Conservation (phyloP, 2,329 filamentous ascomycete species). For the Pochonia chlamydosporia region DNA sequence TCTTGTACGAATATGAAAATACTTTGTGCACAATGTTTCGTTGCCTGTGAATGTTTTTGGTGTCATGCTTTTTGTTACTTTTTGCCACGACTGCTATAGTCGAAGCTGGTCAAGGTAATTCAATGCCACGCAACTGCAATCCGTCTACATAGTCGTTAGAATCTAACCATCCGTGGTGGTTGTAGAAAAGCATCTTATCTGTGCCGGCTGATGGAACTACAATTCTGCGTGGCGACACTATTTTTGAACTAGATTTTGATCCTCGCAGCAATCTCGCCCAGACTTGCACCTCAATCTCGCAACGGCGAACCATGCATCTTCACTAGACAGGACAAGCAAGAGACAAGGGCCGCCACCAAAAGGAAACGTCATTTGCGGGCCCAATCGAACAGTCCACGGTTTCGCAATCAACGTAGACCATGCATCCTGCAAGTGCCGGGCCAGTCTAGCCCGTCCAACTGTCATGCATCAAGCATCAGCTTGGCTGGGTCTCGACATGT, state of each 20-base stretch:
- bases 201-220: no score
- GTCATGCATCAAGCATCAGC: conserved; percentile 17
- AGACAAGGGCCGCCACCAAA: neutral
- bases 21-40: neutral
- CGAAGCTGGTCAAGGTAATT: no score
- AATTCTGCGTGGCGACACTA: no score
- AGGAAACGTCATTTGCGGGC: neutral
- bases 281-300: neutral
- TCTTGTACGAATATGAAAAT: conserved; percentile 19
- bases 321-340: neutral
- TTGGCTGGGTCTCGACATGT: conserved; percentile 22
- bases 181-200: no score
- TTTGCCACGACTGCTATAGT: no score
- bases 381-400: neutral
- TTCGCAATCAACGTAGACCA: neutral
- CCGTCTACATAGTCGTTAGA: no score
- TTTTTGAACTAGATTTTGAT: no score
- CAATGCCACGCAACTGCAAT: no score
- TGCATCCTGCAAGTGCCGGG: conserved; percentile 23
- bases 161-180: no score
- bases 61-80: no score
- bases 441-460: conserved; percentile 9
- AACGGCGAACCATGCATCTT: neutral
- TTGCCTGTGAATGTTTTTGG: no score
- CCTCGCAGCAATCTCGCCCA: no score